phyloP scores from a whole-genome alignment of 1,284 basidiomycete species.

The Ustilago trichophora region DNA sequence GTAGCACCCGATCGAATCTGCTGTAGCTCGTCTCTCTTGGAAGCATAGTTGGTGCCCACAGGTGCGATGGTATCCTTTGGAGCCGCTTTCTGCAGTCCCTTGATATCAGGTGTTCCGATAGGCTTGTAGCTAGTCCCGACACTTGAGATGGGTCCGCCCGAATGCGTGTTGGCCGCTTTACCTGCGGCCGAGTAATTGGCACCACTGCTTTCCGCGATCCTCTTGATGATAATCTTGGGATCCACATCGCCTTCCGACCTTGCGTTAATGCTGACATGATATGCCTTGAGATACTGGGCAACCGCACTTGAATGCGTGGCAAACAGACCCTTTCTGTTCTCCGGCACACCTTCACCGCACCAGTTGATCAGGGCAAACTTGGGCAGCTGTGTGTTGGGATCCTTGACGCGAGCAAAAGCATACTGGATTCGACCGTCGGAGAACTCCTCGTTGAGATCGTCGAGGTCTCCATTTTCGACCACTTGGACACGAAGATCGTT shows the following conservation, averaged over 20 bases:
- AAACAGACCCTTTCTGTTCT: slow-evolving; percentile 89
- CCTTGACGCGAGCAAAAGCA: slow-evolving; percentile 86
- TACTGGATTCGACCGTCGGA: slow-evolving; percentile 94
- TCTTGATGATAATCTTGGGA: slow-evolving; percentile 72
- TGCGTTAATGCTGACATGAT: slow-evolving; percentile 88
- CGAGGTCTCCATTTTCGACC: slow-evolving; percentile 74
- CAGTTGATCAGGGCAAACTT: slow-evolving; percentile 83
- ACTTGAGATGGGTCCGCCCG: slow-evolving; percentile 55
- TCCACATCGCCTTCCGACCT: slow-evolving; percentile 79
- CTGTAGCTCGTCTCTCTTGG: slow-evolving; percentile 59
- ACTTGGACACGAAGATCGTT: slow-evolving; percentile 90
- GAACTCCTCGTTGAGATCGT: slow-evolving; percentile 92
- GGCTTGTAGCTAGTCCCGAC: slow-evolving; percentile 63
- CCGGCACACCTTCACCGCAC: slow-evolving; percentile 95
- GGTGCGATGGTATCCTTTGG: slow-evolving; percentile 58
- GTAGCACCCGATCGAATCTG: slow-evolving; percentile 54
- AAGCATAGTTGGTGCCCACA: slow-evolving; percentile 58
- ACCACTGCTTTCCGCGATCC: slow-evolving; percentile 89
- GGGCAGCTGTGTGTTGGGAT: slow-evolving; percentile 86
- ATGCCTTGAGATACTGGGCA: slow-evolving; percentile 80
- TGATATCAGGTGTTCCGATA: slow-evolving; percentile 63
- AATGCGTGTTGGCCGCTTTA: slow-evolving; percentile 59
- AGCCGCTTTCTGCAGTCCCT: slow-evolving; percentile 53
- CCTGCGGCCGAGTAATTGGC: slow-evolving; percentile 78
- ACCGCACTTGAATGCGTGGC: slow-evolving; percentile 84